Conservation (phyloP, 306 rosid species). For the Acmispon strigosus region DNA sequence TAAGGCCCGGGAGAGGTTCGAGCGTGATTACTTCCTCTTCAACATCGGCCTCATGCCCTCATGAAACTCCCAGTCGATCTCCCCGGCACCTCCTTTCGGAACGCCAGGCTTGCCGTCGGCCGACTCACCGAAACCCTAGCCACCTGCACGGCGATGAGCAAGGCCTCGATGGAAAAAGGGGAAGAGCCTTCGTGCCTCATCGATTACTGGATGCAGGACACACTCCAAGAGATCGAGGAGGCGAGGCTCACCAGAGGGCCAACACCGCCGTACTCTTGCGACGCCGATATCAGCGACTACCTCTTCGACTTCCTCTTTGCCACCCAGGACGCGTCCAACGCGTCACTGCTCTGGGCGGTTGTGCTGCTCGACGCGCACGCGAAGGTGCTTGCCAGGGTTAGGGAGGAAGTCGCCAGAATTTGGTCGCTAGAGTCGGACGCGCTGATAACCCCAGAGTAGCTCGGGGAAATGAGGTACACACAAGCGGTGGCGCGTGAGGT, state of each 20-base stretch:
- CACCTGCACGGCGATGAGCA: conserved; percentile 44
- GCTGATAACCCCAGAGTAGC: conserved; percentile 49
- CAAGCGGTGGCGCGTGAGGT: conserved; percentile 95
- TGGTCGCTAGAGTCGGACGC: conserved; percentile 63
- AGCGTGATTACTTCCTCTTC: conserved; percentile 59
- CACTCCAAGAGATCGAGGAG: conserved; percentile 32
- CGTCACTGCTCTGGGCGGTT: conserved; percentile 90
- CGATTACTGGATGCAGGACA: conserved; percentile 86
- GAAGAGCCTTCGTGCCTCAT: conserved; percentile 73
- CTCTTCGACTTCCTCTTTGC: conserved; percentile 90
- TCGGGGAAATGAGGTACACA: conserved; percentile 64
- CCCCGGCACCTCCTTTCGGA: conserved; percentile 73
- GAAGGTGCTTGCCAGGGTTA: conserved; percentile 43
- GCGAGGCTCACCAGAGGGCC: conserved; percentile 11
- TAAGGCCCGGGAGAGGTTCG: conserved; percentile 47
- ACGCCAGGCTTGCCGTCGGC: conserved; percentile 72
- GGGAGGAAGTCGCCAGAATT: conserved; percentile 42
- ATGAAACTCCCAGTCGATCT: conserved; percentile 74
- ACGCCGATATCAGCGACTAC: conserved; percentile 54
- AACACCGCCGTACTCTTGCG: conserved; percentile 28
- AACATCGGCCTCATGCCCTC: conserved; percentile 79
- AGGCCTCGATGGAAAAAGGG: conserved; percentile 32
- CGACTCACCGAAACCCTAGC: conserved; percentile 41
- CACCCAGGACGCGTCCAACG: conserved; percentile 81
- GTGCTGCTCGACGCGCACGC: conserved; percentile 65